Evolutionary conservation across 331 rosid species (phyloP).

Genomic region (Cucumis variabilis): DNA sequence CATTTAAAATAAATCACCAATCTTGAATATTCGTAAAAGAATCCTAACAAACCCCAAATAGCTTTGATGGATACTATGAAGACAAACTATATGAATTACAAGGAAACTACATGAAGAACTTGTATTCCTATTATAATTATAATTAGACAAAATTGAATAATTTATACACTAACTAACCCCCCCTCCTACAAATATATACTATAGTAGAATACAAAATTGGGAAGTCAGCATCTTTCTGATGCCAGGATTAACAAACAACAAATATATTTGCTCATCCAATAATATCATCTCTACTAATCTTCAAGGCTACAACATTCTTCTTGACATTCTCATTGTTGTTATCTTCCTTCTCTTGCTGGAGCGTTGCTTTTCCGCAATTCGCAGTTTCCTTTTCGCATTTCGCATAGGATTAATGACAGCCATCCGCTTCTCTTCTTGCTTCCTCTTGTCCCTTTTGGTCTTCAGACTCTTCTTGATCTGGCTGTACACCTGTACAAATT

Average conservation of each 20-base stretch:
- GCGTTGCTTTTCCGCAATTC: conserved; percentile 72
- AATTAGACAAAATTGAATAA: background rate
- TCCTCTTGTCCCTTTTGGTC: conserved; percentile 79
- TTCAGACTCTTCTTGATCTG: conserved; percentile 66
- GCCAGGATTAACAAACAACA: background rate
- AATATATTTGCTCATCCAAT: conserved; percentile 8
- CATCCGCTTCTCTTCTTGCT: conserved; percentile 78
- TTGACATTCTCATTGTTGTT: conserved; percentile 63
- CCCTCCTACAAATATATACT: no score
- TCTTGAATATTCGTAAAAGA: no score
- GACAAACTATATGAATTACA: background rate
- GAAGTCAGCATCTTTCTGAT: background rate
- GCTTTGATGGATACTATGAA: no score
- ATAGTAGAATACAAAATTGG: background rate
- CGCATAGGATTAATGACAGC: conserved; percentile 84
- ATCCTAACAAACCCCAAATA: no score
- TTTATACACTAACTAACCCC: background rate
- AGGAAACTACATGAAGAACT: background rate
- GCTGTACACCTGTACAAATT: conserved; percentile 56
- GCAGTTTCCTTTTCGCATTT: conserved; percentile 79
- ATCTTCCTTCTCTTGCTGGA: conserved; percentile 85
- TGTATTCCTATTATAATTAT: background rate
- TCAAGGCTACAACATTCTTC: conserved; percentile 48
- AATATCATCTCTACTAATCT: background rate
- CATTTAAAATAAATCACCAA: no score